Evolutionary conservation across 306 rosid genomes (phyloP), one percentile per base, ranked within the genome.

Genomic region (Cucurbita maxima): DNA sequence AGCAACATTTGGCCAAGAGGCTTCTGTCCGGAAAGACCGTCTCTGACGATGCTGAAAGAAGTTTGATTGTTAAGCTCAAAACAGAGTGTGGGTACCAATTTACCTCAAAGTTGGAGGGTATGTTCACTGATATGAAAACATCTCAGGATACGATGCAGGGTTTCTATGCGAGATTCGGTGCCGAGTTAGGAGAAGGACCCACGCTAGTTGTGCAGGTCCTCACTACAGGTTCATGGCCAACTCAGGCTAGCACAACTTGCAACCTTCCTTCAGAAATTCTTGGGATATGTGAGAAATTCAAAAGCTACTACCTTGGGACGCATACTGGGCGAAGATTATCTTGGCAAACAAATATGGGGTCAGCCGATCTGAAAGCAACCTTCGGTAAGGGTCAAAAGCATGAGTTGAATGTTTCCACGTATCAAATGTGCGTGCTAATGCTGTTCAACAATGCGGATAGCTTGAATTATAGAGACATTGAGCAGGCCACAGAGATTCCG

Each of bases 371-470:
- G 63, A 92, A 82, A 81, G 95, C 97, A 50, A 82, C 84, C 7
- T 92, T 92, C 77, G 95, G 87, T 67, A 84, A 89, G 79, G 90
- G 92, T 61, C 95, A 88, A 79, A 88, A 77, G 83, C 95, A 89
- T 9, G 96, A 92, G 83, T 80, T 92, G 76, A 89, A 88, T 76
- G 97, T 92, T 30, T 92, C 97, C 53, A 88, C 96, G 3, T 83
- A 82, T 59, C 96, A 92, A 80, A 89, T 92, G 97, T 92, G 97
- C 74, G 89, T 89, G 64, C 86, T 92, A 9, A 88, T 92, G 96
- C 82, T 92, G 57, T 89, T 92, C 34, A 92, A 89, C 25, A 84
- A 83, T 72, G 85, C 90, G 12, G 95, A 88, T 72, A 82, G 86
- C 37, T 85, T 89, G 54, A 85, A 76, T 79, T 89, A 86, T 75